A percentile compares a stretch with the other conserved stretches of the same genome.
Conservation (phyloP, 352 stramenopile species). For the Phytophthora cactorum region DNA sequence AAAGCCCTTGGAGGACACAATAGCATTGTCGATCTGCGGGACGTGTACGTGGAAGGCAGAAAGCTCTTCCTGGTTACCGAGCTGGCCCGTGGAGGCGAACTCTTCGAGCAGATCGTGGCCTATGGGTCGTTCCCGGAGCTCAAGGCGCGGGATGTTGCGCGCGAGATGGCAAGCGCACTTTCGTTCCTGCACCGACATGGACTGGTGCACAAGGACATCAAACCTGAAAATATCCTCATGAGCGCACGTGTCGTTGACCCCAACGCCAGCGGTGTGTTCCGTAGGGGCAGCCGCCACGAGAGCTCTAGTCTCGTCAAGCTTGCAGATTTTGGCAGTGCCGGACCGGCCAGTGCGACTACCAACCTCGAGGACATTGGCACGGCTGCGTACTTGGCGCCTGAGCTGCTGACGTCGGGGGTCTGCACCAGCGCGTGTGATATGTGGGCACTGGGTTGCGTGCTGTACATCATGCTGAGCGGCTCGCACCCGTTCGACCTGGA, state of each 20-base stretch:
- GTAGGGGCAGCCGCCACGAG: slow-evolving; percentile 20
- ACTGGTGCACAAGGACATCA: slow-evolving; percentile 85
- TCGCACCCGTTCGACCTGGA: slow-evolving; percentile 93
- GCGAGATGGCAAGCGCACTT: slow-evolving; percentile 69
- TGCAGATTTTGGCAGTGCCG: slow-evolving; percentile 81
- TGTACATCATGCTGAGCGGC: slow-evolving; percentile 95
- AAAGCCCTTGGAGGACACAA: slow-evolving; percentile 79
- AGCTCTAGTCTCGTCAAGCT: slow-evolving; percentile 64
- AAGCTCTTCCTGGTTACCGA: slow-evolving; percentile 91
- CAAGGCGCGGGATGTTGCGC: slow-evolving; percentile 50
- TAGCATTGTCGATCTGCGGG: slow-evolving; percentile 86
- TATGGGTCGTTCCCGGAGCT: slow-evolving; percentile 68
- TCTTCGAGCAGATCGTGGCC: slow-evolving; percentile 91
- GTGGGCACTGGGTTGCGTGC: slow-evolving; percentile 91
- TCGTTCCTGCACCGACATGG: slow-evolving; percentile 74
- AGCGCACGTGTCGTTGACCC: slow-evolving; percentile 39
- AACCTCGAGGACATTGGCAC: slow-evolving; percentile 75
- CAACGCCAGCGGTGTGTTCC: slow-evolving; percentile 16
- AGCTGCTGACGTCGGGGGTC: slow-evolving; percentile 56
- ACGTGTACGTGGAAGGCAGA: slow-evolving; percentile 81
- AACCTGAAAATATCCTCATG: slow-evolving; percentile 85
- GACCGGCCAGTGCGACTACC: slow-evolving; percentile 41
- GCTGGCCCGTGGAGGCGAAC: slow-evolving; percentile 83
- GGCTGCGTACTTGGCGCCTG: slow-evolving; percentile 69
- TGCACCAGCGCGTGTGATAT: slow-evolving; percentile 79